Evolutionary conservation across 176 grass and related monocot genomes (phyloP).

Genomic region (Carex littledalei): DNA sequence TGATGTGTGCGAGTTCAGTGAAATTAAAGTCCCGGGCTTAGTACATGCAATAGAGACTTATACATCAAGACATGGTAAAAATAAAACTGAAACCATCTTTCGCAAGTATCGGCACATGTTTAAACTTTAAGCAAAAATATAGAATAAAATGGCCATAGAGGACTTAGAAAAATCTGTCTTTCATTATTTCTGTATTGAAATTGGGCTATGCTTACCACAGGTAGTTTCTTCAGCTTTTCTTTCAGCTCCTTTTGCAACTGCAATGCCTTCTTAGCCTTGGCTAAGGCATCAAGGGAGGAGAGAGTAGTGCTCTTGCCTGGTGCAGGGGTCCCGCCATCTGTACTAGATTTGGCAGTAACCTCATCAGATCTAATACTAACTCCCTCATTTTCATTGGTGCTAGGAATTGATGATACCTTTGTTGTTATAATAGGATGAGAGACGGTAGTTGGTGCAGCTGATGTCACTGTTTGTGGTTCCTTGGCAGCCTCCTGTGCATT

Average conservation of each 20-base stretch:
- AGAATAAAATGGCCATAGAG: conserved; percentile 12
- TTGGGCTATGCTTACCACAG: conserved; percentile 41
- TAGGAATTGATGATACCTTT: conserved; percentile 98
- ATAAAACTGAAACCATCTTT: neutral
- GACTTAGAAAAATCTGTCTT: conserved; percentile 1
- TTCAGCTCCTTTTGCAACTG: conserved; percentile 88
- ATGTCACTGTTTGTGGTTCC: conserved; percentile 40
- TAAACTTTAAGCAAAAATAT: neutral
- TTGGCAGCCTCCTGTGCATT: conserved; percentile 42
- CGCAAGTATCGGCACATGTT: neutral
- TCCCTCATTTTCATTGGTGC: conserved; percentile 98
- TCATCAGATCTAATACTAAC: conserved; percentile 99
- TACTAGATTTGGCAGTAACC: conserved; percentile 99
- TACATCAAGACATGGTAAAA: neutral
- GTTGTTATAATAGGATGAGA: conserved; percentile 33
- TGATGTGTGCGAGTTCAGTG: neutral
- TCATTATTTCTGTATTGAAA: neutral
- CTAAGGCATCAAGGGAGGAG: conserved; percentile 94
- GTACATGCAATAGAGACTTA: neutral
- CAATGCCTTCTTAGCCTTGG: conserved; percentile 97
- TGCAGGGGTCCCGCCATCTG: conserved; percentile 77
- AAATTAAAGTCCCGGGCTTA: neutral
- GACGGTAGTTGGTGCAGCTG: conserved; percentile 31
- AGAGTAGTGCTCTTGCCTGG: conserved; percentile 75
- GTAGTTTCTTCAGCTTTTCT: conserved; percentile 80